Evolutionary conservation across 176 grass and related monocot genomes (phyloP), one percentile per base, ranked within the genome.

Genomic region (Eremochloa ophiuroides): DNA sequence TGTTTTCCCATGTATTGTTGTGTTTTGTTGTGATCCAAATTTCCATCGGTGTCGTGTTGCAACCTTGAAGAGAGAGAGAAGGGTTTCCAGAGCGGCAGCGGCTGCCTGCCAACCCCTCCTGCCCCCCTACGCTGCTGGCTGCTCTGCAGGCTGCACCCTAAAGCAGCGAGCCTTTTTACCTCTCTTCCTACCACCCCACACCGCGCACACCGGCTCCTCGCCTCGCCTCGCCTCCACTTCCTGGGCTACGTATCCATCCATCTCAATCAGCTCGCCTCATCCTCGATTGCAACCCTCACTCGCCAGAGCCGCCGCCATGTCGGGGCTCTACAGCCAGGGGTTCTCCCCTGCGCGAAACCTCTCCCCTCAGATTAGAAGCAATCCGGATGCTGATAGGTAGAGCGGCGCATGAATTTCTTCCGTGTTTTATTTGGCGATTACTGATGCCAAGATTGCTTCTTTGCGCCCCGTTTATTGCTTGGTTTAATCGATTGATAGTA

Each of bases 361-460:
- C 12, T 95, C 96, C 71, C 93, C 93, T 55, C 96, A 91, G 91
- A 91, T 93, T 85, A 93, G 96, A 84, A 83, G 81, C 84, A 87
- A 79, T 55, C 82, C 81, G 47, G 93, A 99, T 84, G 87, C 88
- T 31, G 96, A 92, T 80, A 99, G 96, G 96, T 99, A 93, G 0
- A 90, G 63, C 64, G 65, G 76, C 65, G 80, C 77, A 18, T 39
- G 51, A 37, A 71, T 86, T 88, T 73, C 23, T 68, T 35, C 37
- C 25, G 41, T 71, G 80, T 76, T 64, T 85, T 77, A 41, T 77
- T 39, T 59, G 53, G 33, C 88, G 73, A 83, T 87, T 91, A 41
- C 62, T 80, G 73, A 73, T 85, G 31, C 67, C 70, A 82, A 82
- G 79, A 88, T 86, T 87, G 76, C n/a, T 50, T 84, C 34, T 53